Conservation (phyloP, 1,284 basidiomycete genomes). For the Psilocybe mexicana region DNA sequence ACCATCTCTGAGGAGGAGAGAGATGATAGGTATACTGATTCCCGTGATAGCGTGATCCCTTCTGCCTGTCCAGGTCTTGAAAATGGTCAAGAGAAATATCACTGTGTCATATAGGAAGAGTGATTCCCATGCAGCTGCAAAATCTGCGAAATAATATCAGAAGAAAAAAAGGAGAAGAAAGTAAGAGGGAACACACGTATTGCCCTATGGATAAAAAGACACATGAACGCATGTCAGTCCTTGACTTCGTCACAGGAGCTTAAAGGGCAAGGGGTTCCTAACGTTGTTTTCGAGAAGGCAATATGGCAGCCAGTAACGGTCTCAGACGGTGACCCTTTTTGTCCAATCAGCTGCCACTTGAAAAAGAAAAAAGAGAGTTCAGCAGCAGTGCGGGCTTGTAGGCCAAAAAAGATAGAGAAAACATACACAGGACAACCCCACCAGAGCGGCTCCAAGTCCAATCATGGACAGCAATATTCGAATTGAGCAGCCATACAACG, state of each 20-base stretch:
- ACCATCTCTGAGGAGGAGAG: slow-evolving; percentile 41
- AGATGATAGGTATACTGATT: slow-evolving; percentile 31
- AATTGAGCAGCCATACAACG: slow-evolving; percentile 37
- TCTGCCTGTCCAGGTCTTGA: slow-evolving; percentile 34
- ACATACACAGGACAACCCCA: slow-evolving; percentile 30
- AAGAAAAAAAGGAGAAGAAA: not conserved
- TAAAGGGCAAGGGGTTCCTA: slow-evolving; percentile 1
- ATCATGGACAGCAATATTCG: slow-evolving; percentile 32
- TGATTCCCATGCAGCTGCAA: slow-evolving; percentile 43
- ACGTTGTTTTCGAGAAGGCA: slow-evolving; percentile 32
- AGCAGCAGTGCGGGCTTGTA: not conserved
- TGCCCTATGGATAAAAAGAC: slow-evolving; percentile 20
- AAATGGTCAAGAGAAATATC: slow-evolving; percentile 37
- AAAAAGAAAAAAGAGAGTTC: not conserved
- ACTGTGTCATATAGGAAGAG: slow-evolving; percentile 41
- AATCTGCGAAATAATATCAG: slow-evolving; percentile 21
- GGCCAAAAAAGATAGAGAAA: not conserved
- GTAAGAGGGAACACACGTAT: slow-evolving; percentile 25
- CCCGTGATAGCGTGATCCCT: slow-evolving; percentile 24
- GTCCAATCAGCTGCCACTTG: slow-evolving; percentile 37
- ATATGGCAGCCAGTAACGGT: slow-evolving; percentile 34
- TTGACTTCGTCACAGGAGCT: not conserved
- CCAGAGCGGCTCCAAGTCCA: slow-evolving; percentile 27
- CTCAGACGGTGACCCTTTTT: slow-evolving; percentile 26
- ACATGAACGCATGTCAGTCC: not conserved